Base-by-base conservation (phyloP, 257 asterid species). In the Leptodermis oblonga region DNA sequence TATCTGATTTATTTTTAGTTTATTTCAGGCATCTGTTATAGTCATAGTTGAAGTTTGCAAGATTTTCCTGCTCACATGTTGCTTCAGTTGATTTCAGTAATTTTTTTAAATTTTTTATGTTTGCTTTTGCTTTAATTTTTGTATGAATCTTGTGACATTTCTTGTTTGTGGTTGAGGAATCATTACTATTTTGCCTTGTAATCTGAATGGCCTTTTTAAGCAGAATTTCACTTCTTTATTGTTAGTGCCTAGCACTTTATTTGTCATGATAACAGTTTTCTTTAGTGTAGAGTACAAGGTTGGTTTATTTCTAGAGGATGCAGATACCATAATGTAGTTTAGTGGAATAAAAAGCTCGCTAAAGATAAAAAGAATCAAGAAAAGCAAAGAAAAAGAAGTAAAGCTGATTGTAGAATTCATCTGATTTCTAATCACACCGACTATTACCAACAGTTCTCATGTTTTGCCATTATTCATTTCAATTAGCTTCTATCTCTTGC, bases 381-480 rank as follows among this genome's bases (percentile, higher is more conserved):
- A 81, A 82, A 80, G 77, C 77, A 75, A 82, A 77, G 72, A 73
- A 49, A 49, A 49, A 18, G 55, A 49, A 78, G 67, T 68, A 76
- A 84, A 79, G 79, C 73, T 62, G 48, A 68, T 39, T 80, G 63
- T 75, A 68, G 78, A 49, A 81, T 65, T 54, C 73, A 70, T 68
- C 64, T 23, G 53, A 28, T 73, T 68, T 75, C 73, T 67, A 66
- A 53, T 76, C 61, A 48, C 71, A 58, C 76, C 70, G 41, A 63
- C 62, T 58, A 78, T 43, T 78, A 83, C 79, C 75, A 65, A 68
- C 73, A 58, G 31, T 74, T 61, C 46, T 33, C 46, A 18, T 18
- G 45, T 66, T 23, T 77, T 65, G 75, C 39, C 78, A 51, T 73
- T 59, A 59, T 76, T 62, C 48, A 69, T 56, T 75, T 69, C 48